Conservation (phyloP, 768 basidiomycete species). For the Daedaleopsis sinensis region DNA sequence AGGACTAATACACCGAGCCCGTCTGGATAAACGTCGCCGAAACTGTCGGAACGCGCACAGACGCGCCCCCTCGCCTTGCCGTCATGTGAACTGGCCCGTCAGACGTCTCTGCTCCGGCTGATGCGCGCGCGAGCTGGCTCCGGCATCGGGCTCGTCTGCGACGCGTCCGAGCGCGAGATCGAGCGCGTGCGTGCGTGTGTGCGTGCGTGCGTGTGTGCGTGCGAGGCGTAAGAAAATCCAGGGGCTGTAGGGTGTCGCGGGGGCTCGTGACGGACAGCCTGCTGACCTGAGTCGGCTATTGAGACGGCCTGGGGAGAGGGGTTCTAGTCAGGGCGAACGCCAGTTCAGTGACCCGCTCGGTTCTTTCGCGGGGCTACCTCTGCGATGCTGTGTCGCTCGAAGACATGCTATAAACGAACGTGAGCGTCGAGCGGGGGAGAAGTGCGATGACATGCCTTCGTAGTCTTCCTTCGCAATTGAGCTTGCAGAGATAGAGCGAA, state of each 20-base stretch:
- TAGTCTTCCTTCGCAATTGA: background rate
- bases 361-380: conserved; percentile 9
- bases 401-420: background rate
- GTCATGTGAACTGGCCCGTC: conserved; percentile 1
- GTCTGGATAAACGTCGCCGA: conserved; percentile 18
- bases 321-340: background rate
- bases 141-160: background rate
- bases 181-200: no score
- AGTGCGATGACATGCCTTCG: background rate
- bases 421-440: background rate
- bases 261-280: background rate
- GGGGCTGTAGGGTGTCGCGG: background rate
- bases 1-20: background rate
- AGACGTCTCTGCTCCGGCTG: background rate
- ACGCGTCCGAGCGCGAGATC: no score
- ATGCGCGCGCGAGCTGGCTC: background rate
- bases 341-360: background rate
- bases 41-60: background rate
- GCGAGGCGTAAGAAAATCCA: no score
- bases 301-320: background rate
- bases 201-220: no score
- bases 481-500: no score
- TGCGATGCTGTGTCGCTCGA: background rate
- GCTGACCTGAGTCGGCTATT: conserved; percentile 7
- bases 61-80: background rate